Evolutionary conservation across 305 asterid species (phyloP).

Genomic region (Solanum hybrid): DNA sequence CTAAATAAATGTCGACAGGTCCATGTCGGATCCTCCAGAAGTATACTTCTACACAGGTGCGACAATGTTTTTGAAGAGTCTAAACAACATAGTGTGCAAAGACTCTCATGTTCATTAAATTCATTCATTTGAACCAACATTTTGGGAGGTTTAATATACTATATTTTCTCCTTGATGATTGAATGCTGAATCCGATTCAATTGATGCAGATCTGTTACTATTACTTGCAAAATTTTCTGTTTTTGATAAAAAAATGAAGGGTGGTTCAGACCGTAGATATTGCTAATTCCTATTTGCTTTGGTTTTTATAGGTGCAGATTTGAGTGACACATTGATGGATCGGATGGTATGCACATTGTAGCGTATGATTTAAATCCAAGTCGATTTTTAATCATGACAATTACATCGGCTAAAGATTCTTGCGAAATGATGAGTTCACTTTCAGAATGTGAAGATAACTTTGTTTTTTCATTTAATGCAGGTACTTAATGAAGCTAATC

Average conservation of each 20-base stretch:
- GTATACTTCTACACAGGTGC: background rate
- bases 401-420: background rate
- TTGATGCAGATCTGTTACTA: background rate
- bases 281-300: background rate
- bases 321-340: slow-evolving; percentile 91
- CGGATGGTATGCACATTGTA: slow-evolving; percentile 57
- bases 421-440: background rate
- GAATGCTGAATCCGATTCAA: background rate
- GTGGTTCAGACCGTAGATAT: background rate
- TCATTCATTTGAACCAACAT: background rate
- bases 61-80: background rate
- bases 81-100: background rate
- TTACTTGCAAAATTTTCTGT: background rate
- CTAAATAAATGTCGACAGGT: background rate
- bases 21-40: background rate
- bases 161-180: background rate
- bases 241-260: background rate
- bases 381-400: background rate
- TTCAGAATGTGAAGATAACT: background rate
- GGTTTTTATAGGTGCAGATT: slow-evolving; percentile 57
- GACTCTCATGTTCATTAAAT: background rate
- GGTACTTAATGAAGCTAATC: slow-evolving; percentile 87
- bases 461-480: slow-evolving; percentile 10
- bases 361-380: background rate
- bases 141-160: background rate